Percentiles rank a stretch among this genome's conserved stretches.
Conservation (phyloP, 371 early-diverging fungal genomes). For the Mortierella polycephala region DNA sequence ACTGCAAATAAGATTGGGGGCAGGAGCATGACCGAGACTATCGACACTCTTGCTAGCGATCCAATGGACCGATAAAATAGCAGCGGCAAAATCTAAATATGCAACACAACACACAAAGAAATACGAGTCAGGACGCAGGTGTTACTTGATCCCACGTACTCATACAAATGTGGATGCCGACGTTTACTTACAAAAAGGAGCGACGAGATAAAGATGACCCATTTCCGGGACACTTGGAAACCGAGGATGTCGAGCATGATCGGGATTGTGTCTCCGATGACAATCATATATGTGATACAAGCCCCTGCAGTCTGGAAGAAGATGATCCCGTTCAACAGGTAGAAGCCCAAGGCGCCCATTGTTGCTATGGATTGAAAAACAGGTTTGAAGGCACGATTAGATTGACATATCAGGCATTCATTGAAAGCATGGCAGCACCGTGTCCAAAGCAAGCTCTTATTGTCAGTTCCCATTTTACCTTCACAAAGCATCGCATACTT, state of each 20-base stretch:
- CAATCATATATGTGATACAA: slow-evolving; percentile 64
- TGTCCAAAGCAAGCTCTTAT: background rate
- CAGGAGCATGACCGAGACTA: slow-evolving; percentile 64
- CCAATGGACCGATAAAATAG: slow-evolving; percentile 67
- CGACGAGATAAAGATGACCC: slow-evolving; percentile 60
- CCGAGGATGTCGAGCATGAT: slow-evolving; percentile 58
- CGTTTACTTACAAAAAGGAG: slow-evolving; percentile 40
- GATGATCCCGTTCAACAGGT: slow-evolving; percentile 61
- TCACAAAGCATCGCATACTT: slow-evolving; percentile 64
- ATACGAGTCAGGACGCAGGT: too few relatives aligned
- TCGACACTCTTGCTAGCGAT: slow-evolving; percentile 62
- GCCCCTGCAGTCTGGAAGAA: slow-evolving; percentile 63
- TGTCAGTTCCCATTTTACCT: slow-evolving; percentile 12
- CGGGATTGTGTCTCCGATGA: slow-evolving; percentile 70
- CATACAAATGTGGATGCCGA: too few relatives aligned
- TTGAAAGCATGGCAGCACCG: too few relatives aligned
- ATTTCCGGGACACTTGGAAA: slow-evolving; percentile 54
- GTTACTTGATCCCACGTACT: too few relatives aligned
- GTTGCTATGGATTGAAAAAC: slow-evolving; percentile 22
- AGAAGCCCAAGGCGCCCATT: slow-evolving; percentile 62
- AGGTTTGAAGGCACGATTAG: background rate
- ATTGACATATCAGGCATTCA: background rate
- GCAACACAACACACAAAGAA: background rate
- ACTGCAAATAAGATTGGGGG: slow-evolving; percentile 64
- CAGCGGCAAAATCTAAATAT: slow-evolving; percentile 57